Conservation (phyloP, 202 grass and related monocot genomes). For the Thinopyrum obtusiflorum region DNA sequence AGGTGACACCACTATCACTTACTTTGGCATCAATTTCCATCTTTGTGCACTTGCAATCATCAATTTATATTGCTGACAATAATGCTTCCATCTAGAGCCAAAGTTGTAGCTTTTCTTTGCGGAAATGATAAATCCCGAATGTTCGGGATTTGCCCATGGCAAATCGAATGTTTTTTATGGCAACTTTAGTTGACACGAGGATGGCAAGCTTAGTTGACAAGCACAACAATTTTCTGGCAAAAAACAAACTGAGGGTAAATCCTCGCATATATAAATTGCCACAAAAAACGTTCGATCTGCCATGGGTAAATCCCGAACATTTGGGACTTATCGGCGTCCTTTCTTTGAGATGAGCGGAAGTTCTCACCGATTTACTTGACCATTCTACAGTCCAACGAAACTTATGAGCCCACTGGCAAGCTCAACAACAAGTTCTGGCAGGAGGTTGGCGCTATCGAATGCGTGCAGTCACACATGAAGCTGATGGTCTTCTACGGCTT, state of each 20-base stretch:
- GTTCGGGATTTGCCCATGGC: too few relatives aligned
- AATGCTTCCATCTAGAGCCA: not conserved
- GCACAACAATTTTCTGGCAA: too few relatives aligned
- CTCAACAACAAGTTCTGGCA: constrained; percentile 2
- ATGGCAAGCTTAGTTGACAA: too few relatives aligned
- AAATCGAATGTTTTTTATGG: too few relatives aligned
- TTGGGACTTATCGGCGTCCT: not conserved
- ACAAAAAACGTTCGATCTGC: too few relatives aligned
- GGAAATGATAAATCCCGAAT: too few relatives aligned
- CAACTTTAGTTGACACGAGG: too few relatives aligned
- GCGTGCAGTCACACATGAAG: not conserved
- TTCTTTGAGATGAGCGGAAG: not conserved
- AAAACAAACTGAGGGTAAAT: too few relatives aligned
- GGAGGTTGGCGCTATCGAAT: not conserved
- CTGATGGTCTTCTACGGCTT: constrained; percentile 2
- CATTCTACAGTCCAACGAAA: constrained; percentile 2
- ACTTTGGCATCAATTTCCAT: not conserved
- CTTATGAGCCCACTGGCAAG: not conserved
- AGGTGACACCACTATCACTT: constrained; percentile 22
- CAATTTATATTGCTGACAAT: not conserved
- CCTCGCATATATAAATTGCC: too few relatives aligned
- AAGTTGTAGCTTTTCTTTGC: not conserved
- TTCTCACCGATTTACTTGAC: not conserved
- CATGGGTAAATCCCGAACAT: too few relatives aligned
- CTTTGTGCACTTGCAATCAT: not conserved